phyloP scores from a whole-genome alignment of 2,329 filamentous ascomycete species.

The Alternaria metachromatica region DNA sequence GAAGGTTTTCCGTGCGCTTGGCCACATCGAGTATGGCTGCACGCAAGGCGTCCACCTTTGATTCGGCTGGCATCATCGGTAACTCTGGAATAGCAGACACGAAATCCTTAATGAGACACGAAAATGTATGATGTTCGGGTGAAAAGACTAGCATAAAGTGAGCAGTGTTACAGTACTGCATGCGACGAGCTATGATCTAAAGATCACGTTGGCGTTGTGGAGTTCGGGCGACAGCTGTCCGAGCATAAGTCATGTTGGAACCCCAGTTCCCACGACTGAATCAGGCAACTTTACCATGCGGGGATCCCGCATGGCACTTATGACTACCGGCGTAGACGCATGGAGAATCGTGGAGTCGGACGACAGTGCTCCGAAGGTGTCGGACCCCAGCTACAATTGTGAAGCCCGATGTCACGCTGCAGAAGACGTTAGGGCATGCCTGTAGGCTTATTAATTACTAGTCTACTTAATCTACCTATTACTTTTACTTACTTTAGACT shows the following conservation, averaged over 20 bases:
- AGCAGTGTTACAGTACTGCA: not conserved
- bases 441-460: too few relatives aligned
- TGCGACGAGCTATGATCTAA: not conserved
- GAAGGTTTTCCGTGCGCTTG: constrained; percentile 25
- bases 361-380: constrained; percentile 20
- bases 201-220: constrained; percentile 7
- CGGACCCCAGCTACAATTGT: constrained; percentile 17
- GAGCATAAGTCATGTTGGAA: constrained; percentile 15
- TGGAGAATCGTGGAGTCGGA: constrained; percentile 19
- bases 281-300: constrained; percentile 11
- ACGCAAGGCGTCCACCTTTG: constrained; percentile 11
- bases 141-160: not conserved
- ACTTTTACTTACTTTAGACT: too few relatives aligned
- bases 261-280: constrained; percentile 6
- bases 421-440: too few relatives aligned
- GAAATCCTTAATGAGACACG: not conserved
- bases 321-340: constrained; percentile 2
- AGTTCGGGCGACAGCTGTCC: constrained; percentile 31
- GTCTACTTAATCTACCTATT: too few relatives aligned
- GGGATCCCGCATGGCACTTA: constrained; percentile 1
- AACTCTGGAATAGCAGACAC: not conserved
- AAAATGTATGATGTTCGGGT: not conserved
- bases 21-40: constrained; percentile 26
- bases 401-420: too few relatives aligned
- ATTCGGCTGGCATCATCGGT: constrained; percentile 16